Evolutionary conservation across 169 alveolate genomes (phyloP), one percentile per base, ranked within the genome.

Genomic region (Babesia caballi): DNA sequence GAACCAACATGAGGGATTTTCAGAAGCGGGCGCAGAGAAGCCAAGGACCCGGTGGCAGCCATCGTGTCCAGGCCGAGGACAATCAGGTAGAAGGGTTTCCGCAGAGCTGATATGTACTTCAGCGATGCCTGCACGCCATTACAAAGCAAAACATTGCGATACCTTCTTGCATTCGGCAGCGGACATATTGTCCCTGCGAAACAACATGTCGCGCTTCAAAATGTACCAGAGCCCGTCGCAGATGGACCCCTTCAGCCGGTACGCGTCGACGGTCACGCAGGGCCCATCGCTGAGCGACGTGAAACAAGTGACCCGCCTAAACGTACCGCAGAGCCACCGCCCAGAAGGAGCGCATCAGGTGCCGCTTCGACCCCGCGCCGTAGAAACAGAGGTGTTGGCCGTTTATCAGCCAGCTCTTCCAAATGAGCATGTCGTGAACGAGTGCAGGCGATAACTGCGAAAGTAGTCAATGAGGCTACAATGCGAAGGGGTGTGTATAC

Each of bases 341-440:
- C 11, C 58, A 14, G 17, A 78, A 67, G 21, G 70, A 47, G 15
- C 40, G 59, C 17, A 78, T 33, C 28, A 78, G 27, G 27, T 78
- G 63, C 19, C 87, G 53, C 57, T 65, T 69, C 19, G 87, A 78
- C 36, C 87, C 87, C 0, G 46, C 51, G 40, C 87, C 87, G 36
- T 49, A 57, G 54, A 78, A 78, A 35, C 76, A 49, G 17, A 78
- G 63, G 38, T 78, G 66, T 27, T 52, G 63, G 30, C 87, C 82
- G 36, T 78, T 78, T 12, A 68, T 65, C 60, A 78, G n/a, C 87
- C 87, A 78, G 35, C 81, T 52, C 68, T 78, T 78, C 87, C 87
- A 78, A n/a, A 42, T 33, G 7, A 36, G 27, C 58, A 63, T 63
- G 50, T 63, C 73, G 35, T 63, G 30, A 15, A 46, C 33, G 35